These are phyloP conservation scores for Wickerhamomyces alni DNA, from an alignment of 805 yeast genomes.

Conservation along the genomic window DNA sequence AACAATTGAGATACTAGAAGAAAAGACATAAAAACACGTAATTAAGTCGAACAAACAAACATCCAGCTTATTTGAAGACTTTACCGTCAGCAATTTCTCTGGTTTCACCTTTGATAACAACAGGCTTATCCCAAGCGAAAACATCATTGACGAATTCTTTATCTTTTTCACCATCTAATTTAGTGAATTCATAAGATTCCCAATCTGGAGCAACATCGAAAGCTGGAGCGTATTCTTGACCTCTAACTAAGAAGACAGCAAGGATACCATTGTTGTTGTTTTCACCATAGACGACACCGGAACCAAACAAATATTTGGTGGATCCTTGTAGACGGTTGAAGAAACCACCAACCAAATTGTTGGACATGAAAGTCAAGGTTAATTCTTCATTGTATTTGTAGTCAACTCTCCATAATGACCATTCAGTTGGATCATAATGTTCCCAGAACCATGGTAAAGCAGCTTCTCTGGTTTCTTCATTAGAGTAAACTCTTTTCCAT, in stretches of 20 bases:
- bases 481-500: slow-evolving; percentile 96
- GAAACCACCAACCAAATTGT: slow-evolving; percentile 97
- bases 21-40: background rate
- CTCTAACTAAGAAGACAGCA: slow-evolving; percentile 94
- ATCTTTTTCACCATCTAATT: slow-evolving; percentile 76
- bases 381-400: slow-evolving; percentile 98
- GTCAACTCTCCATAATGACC: slow-evolving; percentile 92
- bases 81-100: slow-evolving; percentile 95
- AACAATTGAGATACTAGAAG: background rate
- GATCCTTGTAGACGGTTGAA: slow-evolving; percentile 92
- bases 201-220: slow-evolving; percentile 99
- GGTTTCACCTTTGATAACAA: slow-evolving; percentile 67
- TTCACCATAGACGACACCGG: slow-evolving; percentile 94
- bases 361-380: slow-evolving; percentile 95
- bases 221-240: slow-evolving; percentile 86
- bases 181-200: slow-evolving; percentile 85
- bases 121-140: slow-evolving; percentile 99
- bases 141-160: slow-evolving; percentile 78
- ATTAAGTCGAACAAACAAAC: background rate
- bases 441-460: slow-evolving; percentile 99
- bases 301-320: slow-evolving; percentile 90
- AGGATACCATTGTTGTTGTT: slow-evolving; percentile 97
- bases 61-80: slow-evolving; percentile 71
- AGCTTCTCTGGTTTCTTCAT: slow-evolving; percentile 90
- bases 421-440: slow-evolving; percentile 85